phyloP scores from a whole-genome alignment of 768 basidiomycete species.

The Neoboletus magnificus region DNA sequence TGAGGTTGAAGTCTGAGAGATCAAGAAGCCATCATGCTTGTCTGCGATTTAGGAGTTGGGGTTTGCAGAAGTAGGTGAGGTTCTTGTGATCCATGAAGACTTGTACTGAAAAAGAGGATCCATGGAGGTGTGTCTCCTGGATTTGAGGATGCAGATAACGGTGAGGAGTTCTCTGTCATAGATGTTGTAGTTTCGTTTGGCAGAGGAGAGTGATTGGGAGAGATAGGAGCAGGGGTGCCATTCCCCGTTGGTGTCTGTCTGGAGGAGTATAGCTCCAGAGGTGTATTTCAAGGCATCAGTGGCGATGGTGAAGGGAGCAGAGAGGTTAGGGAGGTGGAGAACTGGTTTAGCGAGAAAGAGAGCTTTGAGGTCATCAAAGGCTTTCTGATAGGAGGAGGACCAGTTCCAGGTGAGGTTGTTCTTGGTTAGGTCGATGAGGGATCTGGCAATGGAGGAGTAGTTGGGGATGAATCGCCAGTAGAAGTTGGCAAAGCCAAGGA shows the following conservation, averaged over 20 bases:
- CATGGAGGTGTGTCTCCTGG: accelerated
- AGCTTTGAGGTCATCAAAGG: background rate
- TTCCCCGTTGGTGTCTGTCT: accelerated
- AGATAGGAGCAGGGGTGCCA: background rate
- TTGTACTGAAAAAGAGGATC: accelerated
- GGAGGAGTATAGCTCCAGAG: accelerated
- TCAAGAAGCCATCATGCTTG: background rate
- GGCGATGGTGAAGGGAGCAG: too few relatives aligned
- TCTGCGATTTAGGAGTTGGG: accelerated
- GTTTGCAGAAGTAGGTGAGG: background rate
- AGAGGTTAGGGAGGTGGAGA: background rate
- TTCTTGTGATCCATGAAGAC: background rate
- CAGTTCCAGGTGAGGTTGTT: too few relatives aligned
- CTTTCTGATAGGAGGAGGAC: too few relatives aligned
- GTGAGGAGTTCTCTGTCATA: background rate
- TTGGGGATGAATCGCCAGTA: too few relatives aligned
- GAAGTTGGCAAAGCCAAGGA: too few relatives aligned
- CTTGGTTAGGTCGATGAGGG: too few relatives aligned
- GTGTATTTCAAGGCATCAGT: background rate
- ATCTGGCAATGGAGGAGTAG: too few relatives aligned
- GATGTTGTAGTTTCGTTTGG: background rate
- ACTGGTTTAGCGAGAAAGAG: background rate
- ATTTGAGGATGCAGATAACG: accelerated
- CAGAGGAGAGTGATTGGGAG: background rate
- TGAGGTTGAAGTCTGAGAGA: background rate